These are phyloP conservation scores for Carex pumila DNA, from an alignment of 176 grass and related monocot genomes.

Conservation along the genomic window DNA sequence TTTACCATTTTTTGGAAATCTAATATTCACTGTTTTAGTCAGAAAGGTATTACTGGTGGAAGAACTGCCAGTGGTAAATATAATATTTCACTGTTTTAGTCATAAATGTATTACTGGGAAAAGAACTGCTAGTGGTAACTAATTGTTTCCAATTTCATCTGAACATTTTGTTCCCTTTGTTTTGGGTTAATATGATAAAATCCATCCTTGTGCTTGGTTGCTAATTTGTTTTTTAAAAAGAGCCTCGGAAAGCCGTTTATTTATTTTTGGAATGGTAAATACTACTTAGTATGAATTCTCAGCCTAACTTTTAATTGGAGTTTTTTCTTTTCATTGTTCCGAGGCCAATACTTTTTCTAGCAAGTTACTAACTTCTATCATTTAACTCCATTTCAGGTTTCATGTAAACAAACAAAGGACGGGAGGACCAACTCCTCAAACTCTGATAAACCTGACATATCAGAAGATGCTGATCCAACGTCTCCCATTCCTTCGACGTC, in stretches of 20 bases:
- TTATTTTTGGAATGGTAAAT: neutral
- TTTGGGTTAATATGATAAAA: neutral
- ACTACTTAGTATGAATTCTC: neutral
- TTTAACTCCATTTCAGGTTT: constrained; percentile 6
- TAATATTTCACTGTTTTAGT: neutral
- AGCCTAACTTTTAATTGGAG: neutral
- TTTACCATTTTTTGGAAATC: neutral
- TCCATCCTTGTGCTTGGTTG: neutral
- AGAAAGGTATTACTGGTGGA: neutral
- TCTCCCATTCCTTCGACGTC: neutral
- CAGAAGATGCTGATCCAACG: neutral
- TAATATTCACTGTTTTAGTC: neutral
- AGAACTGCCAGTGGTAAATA: constrained; percentile 4
- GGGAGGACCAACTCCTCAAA: neutral
- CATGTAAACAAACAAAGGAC: neutral
- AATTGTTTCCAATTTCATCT: neutral
- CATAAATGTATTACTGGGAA: neutral
- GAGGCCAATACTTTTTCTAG: neutral
- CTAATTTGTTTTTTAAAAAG: neutral
- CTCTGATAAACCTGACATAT: constrained; percentile 1
- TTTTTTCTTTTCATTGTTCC: neutral
- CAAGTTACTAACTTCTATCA: neutral
- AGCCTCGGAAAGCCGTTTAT: neutral
- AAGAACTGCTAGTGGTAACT: neutral
- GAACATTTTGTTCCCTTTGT: neutral